Evolutionary conservation across 495 filamentous ascomycete genomes (phyloP), one percentile per base, ranked within the genome.

Genomic region (Penicillium chermesinum): DNA sequence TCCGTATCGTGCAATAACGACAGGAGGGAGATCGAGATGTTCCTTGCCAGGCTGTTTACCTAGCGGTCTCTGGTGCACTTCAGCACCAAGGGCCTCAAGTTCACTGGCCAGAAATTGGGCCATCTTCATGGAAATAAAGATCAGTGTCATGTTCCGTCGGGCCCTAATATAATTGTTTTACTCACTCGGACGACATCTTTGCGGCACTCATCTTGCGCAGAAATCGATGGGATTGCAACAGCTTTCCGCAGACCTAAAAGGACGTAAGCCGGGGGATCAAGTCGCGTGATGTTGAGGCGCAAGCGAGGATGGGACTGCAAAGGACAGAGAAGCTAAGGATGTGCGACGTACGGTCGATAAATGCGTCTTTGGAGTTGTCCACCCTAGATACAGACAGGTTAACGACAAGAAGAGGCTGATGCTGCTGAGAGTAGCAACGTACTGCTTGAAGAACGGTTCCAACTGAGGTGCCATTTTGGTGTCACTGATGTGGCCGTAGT

Each of bases 171-270:
- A 7, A 16, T 25, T 25, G 40, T 30, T 17, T 15, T 9, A 59
- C 69, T 49, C 61, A 81, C 81, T 59, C 71, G 83, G 60, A 98
- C 80, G 49, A 98, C 93, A 76, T 96, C 87, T 48, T 79, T 83
- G 33, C 93, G 81, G 61, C 89, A 84, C 54, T 83, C 83, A 56
- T 91, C 88, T 48, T 96, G 90, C 1, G 91, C 87, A 15, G 91
- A 96, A 55, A 99, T 71, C 37, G 93, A 97, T 4, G 94, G 93
- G 51, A 99, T 99, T 34, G 90, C 90, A 48, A 99, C 91, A 37
- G 93, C 93, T 66, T 88, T 81, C 54, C 87, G 78, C 42, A 98
- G 81, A 55, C 80, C 80, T 83, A 47, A 20, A 46, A 21, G 2
- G 10, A 21, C n/a, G 14, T 49, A 38, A 54, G 25, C 25, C 4